Evolutionary conservation across 83 land plant genomes (phyloP), one percentile per base, ranked within the genome.

Genomic region (Picea engelmannii): DNA sequence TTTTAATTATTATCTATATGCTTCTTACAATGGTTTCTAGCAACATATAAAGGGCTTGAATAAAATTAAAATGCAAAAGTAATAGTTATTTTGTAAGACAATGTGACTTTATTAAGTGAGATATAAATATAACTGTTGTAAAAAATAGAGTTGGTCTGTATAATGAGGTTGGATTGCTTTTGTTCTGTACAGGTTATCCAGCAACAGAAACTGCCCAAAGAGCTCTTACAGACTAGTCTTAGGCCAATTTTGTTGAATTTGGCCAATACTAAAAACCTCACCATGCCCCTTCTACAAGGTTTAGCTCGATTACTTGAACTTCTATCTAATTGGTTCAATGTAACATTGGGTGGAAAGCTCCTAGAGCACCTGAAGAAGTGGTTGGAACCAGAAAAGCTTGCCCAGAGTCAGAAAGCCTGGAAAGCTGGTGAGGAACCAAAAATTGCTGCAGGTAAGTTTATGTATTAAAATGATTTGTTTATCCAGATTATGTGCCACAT

Each of bases 321-420:
- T 78, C 84, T 98, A n/a, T 93, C 99, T 10, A 93, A 90, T 84
- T 93, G 99, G 96, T 94, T 98, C 85, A 96, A 96, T 84, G 99
- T 98, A 61, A 92, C 96, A 40, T 84, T 98, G 78, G 99, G 99
- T 70, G 91, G 86, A 15, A 98, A 98, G 80, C 88, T 98, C 78
- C 78, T 98, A 86, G 99, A 94, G 79, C 99, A 98, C 84, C 85
- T 98, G 21, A 96, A 91, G 79, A 96, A 93, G 87, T 98, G 99
- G 99, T 85, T 93, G 58, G 99, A 98, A 83, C 99, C 99, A 23
- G 99, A 98, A 63, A 98, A 98, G 80, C 98, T 98, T 84, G 96
- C 96, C 24, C 92, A 89, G 76, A 82, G 87, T 76, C 98, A 92
- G 79, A 96, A 95, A 79, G 88, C 94, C 18, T 98, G 99, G 99